A percentile compares a stretch with the other conserved stretches of the same genome.
These are phyloP conservation scores for Rhexocercosporidium sp. DNA, from an alignment of 2,329 filamentous ascomycete species.

Conservation along the genomic window DNA sequence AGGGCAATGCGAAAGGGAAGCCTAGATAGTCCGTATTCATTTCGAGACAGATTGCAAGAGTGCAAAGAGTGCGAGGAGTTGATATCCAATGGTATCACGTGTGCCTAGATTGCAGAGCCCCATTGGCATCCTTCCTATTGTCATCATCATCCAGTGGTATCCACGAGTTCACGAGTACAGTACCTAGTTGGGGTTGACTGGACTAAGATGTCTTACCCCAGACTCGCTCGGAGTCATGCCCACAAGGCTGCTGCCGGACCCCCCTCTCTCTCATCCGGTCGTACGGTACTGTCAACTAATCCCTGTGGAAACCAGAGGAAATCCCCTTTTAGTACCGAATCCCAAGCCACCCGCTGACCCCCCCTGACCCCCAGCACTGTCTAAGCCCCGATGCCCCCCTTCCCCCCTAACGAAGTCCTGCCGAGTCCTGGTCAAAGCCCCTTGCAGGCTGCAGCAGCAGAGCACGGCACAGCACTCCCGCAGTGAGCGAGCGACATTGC, in stretches of 20 bases:
- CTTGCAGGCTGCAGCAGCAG: conserved; percentile 3
- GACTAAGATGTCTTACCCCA: conserved; percentile 12
- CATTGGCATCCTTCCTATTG: background rate
- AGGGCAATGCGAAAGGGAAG: conserved; percentile 4
- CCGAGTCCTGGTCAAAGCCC: background rate
- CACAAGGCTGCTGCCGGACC: conserved; percentile 9
- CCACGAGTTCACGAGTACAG: background rate
- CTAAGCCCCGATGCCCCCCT: background rate
- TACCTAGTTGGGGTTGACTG: background rate
- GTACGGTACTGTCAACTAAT: background rate
- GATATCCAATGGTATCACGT: background rate
- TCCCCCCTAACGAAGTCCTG: no score
- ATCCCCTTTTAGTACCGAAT: background rate
- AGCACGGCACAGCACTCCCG: background rate
- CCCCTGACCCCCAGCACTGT: background rate
- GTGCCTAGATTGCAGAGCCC: background rate
- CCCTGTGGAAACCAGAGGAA: no score
- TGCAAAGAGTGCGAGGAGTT: background rate
- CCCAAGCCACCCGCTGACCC: conserved; percentile 7
- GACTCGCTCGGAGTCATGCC: conserved; percentile 2
- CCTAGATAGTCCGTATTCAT: background rate
- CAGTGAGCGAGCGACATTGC: background rate
- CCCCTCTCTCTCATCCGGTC: no score
- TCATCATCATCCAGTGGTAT: background rate
- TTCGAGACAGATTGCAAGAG: background rate